Percentiles rank a stretch among this genome's conserved stretches.
These are phyloP conservation scores for Chlorella sp. DNA, from an alignment of 139 green algal species.

Conservation along the genomic window DNA sequence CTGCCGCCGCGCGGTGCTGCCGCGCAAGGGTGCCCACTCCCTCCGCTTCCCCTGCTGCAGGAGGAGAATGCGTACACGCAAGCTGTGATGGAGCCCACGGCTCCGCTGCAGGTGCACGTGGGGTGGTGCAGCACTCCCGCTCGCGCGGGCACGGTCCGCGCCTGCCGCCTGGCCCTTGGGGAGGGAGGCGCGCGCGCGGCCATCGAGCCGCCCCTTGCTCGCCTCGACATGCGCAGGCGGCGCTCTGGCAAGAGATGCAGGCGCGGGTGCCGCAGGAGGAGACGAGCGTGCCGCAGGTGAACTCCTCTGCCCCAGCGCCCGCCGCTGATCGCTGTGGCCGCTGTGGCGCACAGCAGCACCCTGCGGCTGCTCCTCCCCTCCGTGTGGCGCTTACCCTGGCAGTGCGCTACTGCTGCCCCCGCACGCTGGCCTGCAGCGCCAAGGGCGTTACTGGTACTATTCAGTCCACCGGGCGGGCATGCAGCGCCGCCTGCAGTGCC, in stretches of 20 bases:
- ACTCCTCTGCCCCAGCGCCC: no score
- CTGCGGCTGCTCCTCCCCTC: no score
- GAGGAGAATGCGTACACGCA: slow-evolving; percentile 75
- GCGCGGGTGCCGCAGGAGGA: slow-evolving; percentile 79
- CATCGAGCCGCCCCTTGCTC: no score
- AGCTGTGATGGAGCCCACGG: slow-evolving; percentile 69
- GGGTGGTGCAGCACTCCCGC: no score
- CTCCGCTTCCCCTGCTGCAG: background rate
- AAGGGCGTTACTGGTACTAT: slow-evolving; percentile 78
- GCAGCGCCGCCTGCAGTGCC: slow-evolving; percentile 71
- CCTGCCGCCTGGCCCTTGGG: no score
- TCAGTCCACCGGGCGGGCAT: slow-evolving; percentile 59
- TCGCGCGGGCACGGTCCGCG: no score
- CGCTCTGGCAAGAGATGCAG: slow-evolving; percentile 82
- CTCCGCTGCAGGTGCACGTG: slow-evolving; percentile 69
- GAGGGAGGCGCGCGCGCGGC: no score
- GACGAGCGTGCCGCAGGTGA: slow-evolving; percentile 16
- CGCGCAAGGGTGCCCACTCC: background rate
- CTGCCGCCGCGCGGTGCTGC: background rate
- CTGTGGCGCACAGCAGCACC: no score
- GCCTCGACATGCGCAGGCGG: no score
- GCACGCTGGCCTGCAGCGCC: slow-evolving; percentile 35
- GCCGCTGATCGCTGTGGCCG: no score
- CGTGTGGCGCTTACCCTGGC: no score
- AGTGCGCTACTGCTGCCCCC: no score